Percentiles rank a stretch among this genome's conserved stretches.
Conservation (phyloP, 805 yeast species). For the Candida bentonensis region DNA sequence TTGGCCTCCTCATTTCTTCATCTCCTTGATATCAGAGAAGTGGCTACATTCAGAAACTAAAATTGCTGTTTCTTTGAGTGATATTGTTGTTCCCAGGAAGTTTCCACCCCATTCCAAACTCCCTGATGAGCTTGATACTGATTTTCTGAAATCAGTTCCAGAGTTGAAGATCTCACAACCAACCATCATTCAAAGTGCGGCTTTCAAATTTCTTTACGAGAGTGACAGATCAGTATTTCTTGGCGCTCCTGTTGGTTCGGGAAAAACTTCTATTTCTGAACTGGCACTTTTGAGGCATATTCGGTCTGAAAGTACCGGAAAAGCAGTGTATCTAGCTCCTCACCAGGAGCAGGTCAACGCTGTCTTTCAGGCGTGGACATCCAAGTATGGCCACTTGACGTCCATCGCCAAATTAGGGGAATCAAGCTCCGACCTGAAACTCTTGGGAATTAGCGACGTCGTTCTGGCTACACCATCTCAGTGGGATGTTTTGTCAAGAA, state of each 20-base stretch:
- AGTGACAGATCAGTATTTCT: constrained; percentile 47
- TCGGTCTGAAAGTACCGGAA: constrained; percentile 46
- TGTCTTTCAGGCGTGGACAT: constrained; percentile 37
- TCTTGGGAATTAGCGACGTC: constrained; percentile 49
- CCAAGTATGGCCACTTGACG: constrained; percentile 23
- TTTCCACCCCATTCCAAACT: constrained; percentile 50
- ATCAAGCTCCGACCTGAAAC: constrained; percentile 34
- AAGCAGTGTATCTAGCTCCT: constrained; percentile 63
- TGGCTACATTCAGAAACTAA: constrained; percentile 71
- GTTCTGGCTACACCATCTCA: constrained; percentile 68
- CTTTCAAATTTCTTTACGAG: constrained; percentile 43
- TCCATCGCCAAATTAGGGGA: constrained; percentile 46
- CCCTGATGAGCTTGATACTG: constrained; percentile 25
- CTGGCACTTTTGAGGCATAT: constrained; percentile 60
- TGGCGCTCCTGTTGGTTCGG: constrained; percentile 65
- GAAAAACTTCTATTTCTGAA: constrained; percentile 60
- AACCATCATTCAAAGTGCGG: constrained; percentile 65
- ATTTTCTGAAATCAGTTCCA: constrained; percentile 33
- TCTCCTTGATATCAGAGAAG: constrained; percentile 59
- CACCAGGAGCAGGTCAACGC: constrained; percentile 39
- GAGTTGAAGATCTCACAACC: constrained; percentile 41
- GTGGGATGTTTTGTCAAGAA: constrained; percentile 56
- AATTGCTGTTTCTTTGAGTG: constrained; percentile 42
- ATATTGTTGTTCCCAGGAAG: constrained; percentile 43
- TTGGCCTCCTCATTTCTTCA: constrained; percentile 61